These are phyloP conservation scores for Sonneratia caseolaris DNA, from an alignment of 345 rosid species.

Conservation along the genomic window DNA sequence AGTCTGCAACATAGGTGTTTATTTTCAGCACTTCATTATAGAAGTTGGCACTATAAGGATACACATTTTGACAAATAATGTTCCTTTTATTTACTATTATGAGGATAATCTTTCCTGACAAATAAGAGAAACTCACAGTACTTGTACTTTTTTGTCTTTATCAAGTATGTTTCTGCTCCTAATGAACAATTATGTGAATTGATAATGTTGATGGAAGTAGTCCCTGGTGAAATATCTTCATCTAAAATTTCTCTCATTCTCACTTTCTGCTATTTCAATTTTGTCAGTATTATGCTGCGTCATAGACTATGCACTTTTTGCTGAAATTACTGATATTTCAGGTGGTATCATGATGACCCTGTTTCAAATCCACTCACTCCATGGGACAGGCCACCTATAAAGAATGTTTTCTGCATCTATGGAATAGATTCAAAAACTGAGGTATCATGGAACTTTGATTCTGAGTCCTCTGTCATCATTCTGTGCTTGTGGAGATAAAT, in stretches of 20 bases:
- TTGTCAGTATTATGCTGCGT: neutral
- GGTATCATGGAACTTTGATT: constrained; percentile 29
- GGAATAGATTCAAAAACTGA: constrained; percentile 83
- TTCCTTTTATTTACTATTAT: too few species aligned
- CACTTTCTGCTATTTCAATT: neutral
- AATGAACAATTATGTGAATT: too few species aligned
- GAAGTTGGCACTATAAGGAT: too few species aligned
- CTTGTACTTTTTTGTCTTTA: too few species aligned
- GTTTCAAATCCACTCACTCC: constrained; percentile 91
- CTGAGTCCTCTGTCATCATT: neutral
- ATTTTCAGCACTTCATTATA: neutral
- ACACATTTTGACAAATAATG: too few species aligned
- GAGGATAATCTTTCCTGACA: too few species aligned
- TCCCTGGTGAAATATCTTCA: neutral
- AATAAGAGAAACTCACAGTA: too few species aligned
- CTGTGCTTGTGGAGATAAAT: neutral
- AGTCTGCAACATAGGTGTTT: neutral
- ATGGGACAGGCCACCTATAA: constrained; percentile 98
- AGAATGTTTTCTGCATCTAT: constrained; percentile 90
- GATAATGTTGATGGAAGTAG: neutral
- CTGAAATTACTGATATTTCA: constrained; percentile 25
- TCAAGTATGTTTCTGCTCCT: too few species aligned
- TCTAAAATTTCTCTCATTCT: neutral
- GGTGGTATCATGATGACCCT: constrained; percentile 82
- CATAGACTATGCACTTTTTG: neutral